Base-by-base conservation (phyloP, 176 grass and related monocot genomes). In the Guadua angustifolia region DNA sequence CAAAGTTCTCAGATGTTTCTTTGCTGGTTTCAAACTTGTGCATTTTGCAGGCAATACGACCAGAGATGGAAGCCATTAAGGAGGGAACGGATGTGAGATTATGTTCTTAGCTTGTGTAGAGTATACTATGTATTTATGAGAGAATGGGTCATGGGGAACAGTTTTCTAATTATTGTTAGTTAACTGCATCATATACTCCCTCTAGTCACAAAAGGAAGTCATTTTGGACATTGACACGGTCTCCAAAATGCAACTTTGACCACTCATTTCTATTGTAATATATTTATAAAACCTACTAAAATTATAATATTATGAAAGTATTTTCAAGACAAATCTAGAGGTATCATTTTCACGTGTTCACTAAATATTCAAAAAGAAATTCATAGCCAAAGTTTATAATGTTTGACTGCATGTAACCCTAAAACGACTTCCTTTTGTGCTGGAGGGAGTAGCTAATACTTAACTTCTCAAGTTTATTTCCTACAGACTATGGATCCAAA, bases 51-150 rank as follows among this genome's bases (percentile, higher is more conserved):
- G 73, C 24, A 80, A 60, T 99, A 92, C 86, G 39, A 46, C 89
- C 96, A 66, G 93, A 99, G 77, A 72, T 99, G 75, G 89, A 99
- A 61, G 74, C 85, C 66, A 85, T 99, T 19, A 92, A 94, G 64
- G 76, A 83, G 6, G 42, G 87, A 71, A 92, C 81, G 65, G 67
- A 94, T 94, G 96, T 95, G 89, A 77, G 89, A 42, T 77, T 74
- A 56, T 85, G 46, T 60, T 75, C 53, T 79, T 89, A 46, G 51
- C 38, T 40, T 78, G 18, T 70, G 32, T 77, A 82, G 35, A 71
- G 11, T 75, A 76, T 76, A 70, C 24, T 75, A 29, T 81, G 9
- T 84, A 82, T 69, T 82, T 22, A 75, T 33, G 15, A 55, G 39
- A 84, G 74, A 76, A 22, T 64, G 61, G 36, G n/a, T 45, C 72